Evolutionary conservation across 2,329 filamentous ascomycete species (phyloP).

Genomic region (Aspergillus sojae): DNA sequence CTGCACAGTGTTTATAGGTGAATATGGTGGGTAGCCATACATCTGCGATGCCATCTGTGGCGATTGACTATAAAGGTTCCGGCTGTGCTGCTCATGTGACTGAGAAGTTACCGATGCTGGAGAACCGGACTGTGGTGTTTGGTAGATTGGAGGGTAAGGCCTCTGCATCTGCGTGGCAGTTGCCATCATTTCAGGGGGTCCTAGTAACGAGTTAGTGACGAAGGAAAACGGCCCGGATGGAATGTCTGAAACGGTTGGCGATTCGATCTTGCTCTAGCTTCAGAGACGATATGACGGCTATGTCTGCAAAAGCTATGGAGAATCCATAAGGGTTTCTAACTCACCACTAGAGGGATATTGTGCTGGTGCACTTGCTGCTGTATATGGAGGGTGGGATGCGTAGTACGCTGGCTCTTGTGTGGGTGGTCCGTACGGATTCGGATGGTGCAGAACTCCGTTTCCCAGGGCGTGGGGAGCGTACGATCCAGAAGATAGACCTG

Average conservation of each 20-base stretch:
- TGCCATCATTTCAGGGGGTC: slow-evolving; percentile 72
- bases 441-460: slow-evolving; percentile 53
- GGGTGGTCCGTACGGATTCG: slow-evolving; percentile 67
- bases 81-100: slow-evolving; percentile 80
- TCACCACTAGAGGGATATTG: slow-evolving; percentile 86
- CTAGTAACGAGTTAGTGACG: slow-evolving; percentile 63
- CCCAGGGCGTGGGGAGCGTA: slow-evolving; percentile 35
- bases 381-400: slow-evolving; percentile 79
- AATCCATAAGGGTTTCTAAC: slow-evolving; percentile 35
- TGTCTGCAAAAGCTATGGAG: background rate
- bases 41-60: slow-evolving; percentile 81
- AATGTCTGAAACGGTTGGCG: background rate
- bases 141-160: slow-evolving; percentile 87
- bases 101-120: slow-evolving; percentile 91
- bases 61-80: slow-evolving; percentile 81
- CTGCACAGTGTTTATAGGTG: slow-evolving; percentile 55
- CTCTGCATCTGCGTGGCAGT: slow-evolving; percentile 66
- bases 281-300: background rate
- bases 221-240: background rate
- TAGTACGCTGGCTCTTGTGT: slow-evolving; percentile 73
- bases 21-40: slow-evolving; percentile 71
- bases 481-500: slow-evolving; percentile 32
- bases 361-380: slow-evolving; percentile 76
- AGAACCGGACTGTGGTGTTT: slow-evolving; percentile 93
- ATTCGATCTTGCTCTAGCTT: background rate